Conservation (phyloP, 78 protist genomes). For the Mastigamoeba balamuthi region DNA sequence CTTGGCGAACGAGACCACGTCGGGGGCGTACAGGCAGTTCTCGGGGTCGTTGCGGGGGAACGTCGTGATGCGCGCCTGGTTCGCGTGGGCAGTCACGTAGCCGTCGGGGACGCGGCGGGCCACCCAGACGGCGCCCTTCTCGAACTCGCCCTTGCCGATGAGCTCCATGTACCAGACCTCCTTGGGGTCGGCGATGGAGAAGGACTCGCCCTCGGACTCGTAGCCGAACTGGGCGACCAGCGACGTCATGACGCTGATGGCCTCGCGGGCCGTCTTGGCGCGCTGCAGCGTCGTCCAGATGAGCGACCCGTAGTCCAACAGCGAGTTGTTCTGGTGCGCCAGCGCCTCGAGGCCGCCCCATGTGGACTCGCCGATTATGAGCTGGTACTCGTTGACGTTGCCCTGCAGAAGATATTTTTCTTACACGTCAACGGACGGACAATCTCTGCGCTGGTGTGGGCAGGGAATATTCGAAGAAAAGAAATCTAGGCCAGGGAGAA, state of each 20-base stretch:
- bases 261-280: too few species aligned
- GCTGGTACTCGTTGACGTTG: too few species aligned
- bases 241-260: neutral
- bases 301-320: too few species aligned
- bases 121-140: slow-evolving; percentile 17
- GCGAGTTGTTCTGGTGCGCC: too few species aligned
- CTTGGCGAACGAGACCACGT: slow-evolving; percentile 3
- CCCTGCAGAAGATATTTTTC: too few species aligned
- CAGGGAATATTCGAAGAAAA: too few species aligned
- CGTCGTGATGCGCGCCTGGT: slow-evolving; percentile 25
- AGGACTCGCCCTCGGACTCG: slow-evolving; percentile 22
- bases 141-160: slow-evolving; percentile 24
- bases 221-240: slow-evolving; percentile 15
- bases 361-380: too few species aligned
- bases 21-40: slow-evolving; percentile 1
- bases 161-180: slow-evolving; percentile 34
- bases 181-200: slow-evolving; percentile 15
- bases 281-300: too few species aligned
- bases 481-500: too few species aligned
- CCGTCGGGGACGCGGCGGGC: slow-evolving; percentile 32
- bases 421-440: too few species aligned
- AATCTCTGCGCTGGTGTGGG: too few species aligned
- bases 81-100: slow-evolving; percentile 14
- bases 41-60: slow-evolving; percentile 1
- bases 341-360: too few species aligned